phyloP scores from a whole-genome alignment of 805 yeast species.

The Candida sonorensis region DNA sequence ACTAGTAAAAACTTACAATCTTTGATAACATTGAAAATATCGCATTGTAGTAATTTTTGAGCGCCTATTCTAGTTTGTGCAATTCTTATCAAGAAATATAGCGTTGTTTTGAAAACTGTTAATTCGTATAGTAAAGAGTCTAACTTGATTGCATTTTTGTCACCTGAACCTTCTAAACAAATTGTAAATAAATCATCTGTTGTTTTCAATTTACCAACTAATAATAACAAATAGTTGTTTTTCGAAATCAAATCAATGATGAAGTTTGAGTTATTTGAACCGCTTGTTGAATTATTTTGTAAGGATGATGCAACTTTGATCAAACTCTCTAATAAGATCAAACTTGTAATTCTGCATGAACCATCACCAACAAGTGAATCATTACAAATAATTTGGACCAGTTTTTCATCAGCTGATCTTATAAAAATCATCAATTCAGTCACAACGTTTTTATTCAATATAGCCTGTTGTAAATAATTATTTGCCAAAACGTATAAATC shows the following conservation, averaged over 20 bases:
- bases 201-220: slow-evolving; percentile 62
- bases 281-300: slow-evolving; percentile 41
- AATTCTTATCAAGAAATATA: slow-evolving; percentile 63
- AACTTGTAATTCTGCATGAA: slow-evolving; percentile 63
- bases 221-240: slow-evolving; percentile 56
- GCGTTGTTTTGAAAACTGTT: slow-evolving; percentile 66
- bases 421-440: slow-evolving; percentile 47
- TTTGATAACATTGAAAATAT: slow-evolving; percentile 56
- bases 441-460: slow-evolving; percentile 34
- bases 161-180: slow-evolving; percentile 23
- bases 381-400: slow-evolving; percentile 59
- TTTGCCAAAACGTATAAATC: slow-evolving; percentile 73
- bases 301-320: slow-evolving; percentile 37
- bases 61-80: slow-evolving; percentile 79
- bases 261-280: slow-evolving; percentile 47
- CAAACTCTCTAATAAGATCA: slow-evolving; percentile 57
- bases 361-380: slow-evolving; percentile 83
- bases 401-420: slow-evolving; percentile 49
- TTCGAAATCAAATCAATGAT: slow-evolving; percentile 55
- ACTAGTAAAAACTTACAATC: slow-evolving; percentile 49
- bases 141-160: slow-evolving; percentile 36
- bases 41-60: slow-evolving; percentile 64
- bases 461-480: slow-evolving; percentile 50
- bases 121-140: slow-evolving; percentile 63
- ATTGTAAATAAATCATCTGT: slow-evolving; percentile 55